Evolutionary conservation across 805 yeast species (phyloP), one percentile per base, ranked within the genome.

Genomic region (Candida ponderosae): DNA sequence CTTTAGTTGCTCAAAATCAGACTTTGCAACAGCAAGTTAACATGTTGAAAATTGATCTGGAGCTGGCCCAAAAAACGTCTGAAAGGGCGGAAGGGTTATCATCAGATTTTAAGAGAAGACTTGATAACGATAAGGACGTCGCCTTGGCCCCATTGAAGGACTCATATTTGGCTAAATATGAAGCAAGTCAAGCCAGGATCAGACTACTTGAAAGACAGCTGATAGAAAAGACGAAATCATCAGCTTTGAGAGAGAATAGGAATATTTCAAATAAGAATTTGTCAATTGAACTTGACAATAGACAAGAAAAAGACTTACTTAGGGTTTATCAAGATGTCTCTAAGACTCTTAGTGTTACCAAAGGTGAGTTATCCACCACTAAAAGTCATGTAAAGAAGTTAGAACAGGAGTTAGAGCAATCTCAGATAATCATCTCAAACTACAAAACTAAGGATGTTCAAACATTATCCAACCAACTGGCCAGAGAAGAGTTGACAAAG

Each of bases 81-180:
- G 55, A 54, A 35, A 64, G 79, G 40, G 77, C 79, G 4, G 79
- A 74, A 45, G 63, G 58, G 33, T 68, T 68, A 39, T 69, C 71
- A 2, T 58, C 65, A 32, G 69, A 68, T 10, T 49, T 63, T 13
- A 70, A 66, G 37, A 66, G 63, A 47, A 65, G 62, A 39, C 4
- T 21, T 9, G 24, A 21, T 9, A 11, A 9, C 11, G 11, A 21
- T 21, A 21, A 21, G 7, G 24, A 21, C 7, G 11, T 3, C 11
- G 24, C 11, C 24, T 11, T 9, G 11, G 11, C 11, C 24, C 7
- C 11, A 21, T 11, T 21, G 24, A 21, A 9, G 11, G 20, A 14
- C 70, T 61, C 45, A 68, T 67, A 49, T n/a, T n/a, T n/a, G n/a
- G 50, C 65, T 14, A 73, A 69, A 42, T 71, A 56, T 41, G 72